Conservation (phyloP, 1,284 basidiomycete genomes). For the Microbotryum silenes-acaulis region DNA sequence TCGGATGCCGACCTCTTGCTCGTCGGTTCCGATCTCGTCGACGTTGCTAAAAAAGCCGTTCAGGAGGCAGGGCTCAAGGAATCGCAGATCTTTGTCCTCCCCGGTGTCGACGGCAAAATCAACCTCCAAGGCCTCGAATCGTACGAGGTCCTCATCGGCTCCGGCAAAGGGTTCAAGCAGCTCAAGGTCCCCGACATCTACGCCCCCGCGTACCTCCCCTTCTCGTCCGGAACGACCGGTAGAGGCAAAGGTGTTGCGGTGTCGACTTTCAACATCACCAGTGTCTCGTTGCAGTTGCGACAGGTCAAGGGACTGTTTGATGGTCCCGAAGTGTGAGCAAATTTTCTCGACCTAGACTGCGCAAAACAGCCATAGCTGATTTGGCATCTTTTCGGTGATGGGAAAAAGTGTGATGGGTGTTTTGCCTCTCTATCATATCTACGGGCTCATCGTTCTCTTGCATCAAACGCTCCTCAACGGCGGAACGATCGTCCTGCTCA, state of each 20-base stretch:
- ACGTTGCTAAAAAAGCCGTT: slow-evolving; percentile 13
- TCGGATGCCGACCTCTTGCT: slow-evolving; percentile 14
- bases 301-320: slow-evolving; percentile 15
- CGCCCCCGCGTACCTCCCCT: slow-evolving; percentile 11
- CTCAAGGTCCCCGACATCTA: slow-evolving; percentile 1
- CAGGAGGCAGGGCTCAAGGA: slow-evolving; percentile 6
- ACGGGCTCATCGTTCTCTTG: slow-evolving; percentile 21
- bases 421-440: slow-evolving; percentile 20
- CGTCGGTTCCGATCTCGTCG: slow-evolving; percentile 15
- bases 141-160: slow-evolving; percentile 1
- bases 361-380: background rate
- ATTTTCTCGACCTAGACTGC: too few relatives aligned
- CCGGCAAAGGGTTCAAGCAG: background rate
- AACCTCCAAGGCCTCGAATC: slow-evolving; percentile 7
- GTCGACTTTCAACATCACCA: slow-evolving; percentile 17
- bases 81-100: slow-evolving; percentile 21
- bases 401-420: slow-evolving; percentile 7
- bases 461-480: slow-evolving; percentile 22
- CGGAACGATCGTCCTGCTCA: slow-evolving; percentile 21
- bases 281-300: slow-evolving; percentile 9
- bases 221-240: slow-evolving; percentile 25
- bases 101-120: slow-evolving; percentile 13
- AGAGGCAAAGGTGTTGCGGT: slow-evolving; percentile 26
- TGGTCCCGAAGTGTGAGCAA: slow-evolving; percentile 1
- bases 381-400: background rate